Conservation (phyloP, 176 grass and related monocot species). For the Poa annua region DNA sequence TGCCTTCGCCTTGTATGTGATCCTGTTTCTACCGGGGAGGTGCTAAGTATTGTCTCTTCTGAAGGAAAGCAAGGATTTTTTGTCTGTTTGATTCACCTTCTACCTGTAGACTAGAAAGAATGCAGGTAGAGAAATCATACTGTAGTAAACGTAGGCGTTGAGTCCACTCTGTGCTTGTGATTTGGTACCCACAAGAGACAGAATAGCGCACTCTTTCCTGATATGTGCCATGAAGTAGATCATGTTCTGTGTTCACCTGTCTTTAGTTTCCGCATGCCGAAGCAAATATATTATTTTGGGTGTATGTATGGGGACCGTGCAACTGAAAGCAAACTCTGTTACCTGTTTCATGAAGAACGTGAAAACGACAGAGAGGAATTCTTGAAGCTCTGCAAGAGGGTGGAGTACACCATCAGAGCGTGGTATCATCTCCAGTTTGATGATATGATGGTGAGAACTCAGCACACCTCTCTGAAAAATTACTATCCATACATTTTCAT, state of each 20-base stretch:
- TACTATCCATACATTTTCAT: neutral
- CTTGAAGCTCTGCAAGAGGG: conserved; percentile 87
- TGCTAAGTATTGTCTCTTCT: conserved; percentile 20
- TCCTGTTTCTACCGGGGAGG: neutral
- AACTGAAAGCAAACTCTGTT: conserved; percentile 28
- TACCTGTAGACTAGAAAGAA: conserved; percentile 29
- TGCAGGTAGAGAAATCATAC: conserved; percentile 8
- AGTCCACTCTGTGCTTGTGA: neutral
- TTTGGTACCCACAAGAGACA: neutral
- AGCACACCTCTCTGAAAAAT: neutral
- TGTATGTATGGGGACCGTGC: neutral
- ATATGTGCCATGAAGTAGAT: conserved; percentile 23
- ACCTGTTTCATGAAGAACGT: conserved; percentile 61
- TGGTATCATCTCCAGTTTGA: conserved; percentile 99
- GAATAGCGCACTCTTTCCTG: neutral
- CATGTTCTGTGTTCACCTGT: conserved; percentile 18
- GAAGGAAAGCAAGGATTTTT: conserved; percentile 31
- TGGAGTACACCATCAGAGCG: conserved; percentile 89
- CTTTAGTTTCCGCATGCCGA: conserved; percentile 25
- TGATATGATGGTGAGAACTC: conserved; percentile 84
- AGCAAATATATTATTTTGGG: conserved; percentile 16
- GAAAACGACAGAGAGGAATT: conserved; percentile 75
- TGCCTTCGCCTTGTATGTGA: neutral
- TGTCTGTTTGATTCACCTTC: conserved; percentile 24
- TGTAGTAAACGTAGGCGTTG: conserved; percentile 18